phyloP scores from a whole-genome alignment of 2,329 filamentous ascomycete genomes.

The Penicillium sp. region DNA sequence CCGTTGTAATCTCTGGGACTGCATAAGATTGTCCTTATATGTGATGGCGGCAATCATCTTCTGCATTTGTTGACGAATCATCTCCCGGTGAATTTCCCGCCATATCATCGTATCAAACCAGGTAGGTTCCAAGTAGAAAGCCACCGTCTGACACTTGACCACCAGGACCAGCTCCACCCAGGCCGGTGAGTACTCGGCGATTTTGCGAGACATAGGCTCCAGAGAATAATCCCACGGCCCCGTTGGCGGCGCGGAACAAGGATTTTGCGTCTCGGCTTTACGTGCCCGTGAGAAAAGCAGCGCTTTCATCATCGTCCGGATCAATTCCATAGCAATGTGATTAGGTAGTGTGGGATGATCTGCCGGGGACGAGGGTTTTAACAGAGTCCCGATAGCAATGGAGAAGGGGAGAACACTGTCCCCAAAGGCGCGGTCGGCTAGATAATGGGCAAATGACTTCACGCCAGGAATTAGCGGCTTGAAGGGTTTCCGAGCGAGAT shows the following conservation, averaged over 20 bases:
- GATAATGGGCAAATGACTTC: background rate
- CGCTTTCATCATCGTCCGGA: background rate
- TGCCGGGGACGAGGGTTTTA: background rate
- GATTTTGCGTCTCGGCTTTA: background rate
- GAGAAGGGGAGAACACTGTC: background rate
- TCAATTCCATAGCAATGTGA: background rate
- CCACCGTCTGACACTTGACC: background rate
- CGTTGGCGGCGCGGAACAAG: background rate
- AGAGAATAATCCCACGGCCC: background rate
- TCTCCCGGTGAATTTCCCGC: background rate
- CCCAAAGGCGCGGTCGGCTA: background rate
- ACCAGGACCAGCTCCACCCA: background rate
- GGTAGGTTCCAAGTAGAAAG: background rate
- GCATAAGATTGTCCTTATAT: background rate
- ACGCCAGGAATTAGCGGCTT: background rate
- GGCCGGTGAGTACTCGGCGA: background rate
- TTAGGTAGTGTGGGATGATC: background rate
- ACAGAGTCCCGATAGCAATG: background rate
- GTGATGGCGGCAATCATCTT: background rate
- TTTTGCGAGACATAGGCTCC: background rate
- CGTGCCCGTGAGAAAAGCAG: background rate
- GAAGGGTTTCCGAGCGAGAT: background rate
- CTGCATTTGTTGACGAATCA: background rate
- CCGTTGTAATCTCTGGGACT: background rate
- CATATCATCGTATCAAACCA: background rate